Evolutionary conservation across 768 basidiomycete species (phyloP), one percentile per base, ranked within the genome.

Genomic region (Fibroporia radiculosa): DNA sequence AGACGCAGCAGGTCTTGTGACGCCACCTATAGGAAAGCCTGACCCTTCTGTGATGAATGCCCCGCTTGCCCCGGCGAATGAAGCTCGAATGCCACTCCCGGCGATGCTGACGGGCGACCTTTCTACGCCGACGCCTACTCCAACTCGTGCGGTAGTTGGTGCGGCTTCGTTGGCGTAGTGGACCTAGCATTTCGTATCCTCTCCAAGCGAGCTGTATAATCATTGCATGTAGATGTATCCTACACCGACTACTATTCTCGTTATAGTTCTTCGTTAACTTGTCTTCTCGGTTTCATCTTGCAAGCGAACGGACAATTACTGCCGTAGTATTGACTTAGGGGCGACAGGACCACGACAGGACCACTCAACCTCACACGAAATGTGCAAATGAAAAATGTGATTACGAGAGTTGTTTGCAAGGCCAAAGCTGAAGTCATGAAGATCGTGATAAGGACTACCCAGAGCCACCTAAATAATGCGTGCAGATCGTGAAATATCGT

Each of bases 51-150:
- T 51, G 3, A 47, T 53, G 18, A 37, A 40, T 24, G 54, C 54
- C n/a, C 56, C 54, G 13, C 48, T 48, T 4, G 45, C 24, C 3
- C 51, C 54, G 16, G 47, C 47, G 31, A 53, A 55, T 41, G 48
- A 50, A 19, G 14, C 45, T 33, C 44, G 49, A 25, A 47, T 53
- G 42, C 51, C 48, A 26, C 18, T 57, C 8, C 56, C 56, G 3
- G 47, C 56, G 1, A 23, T 52, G 16, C 31, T 57, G 1, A 34
- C 52, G 3, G 52, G 56, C 14, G 38, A 44, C 33, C 51, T 55
- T 22, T 45, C 47, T 7, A 53, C 54, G 11, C 56, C 54, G 16
- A 57, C 56, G 8, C 56, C 56, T 2, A 44, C 48, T 7, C 46
- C 45, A 16, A 19, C 40, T n/a, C n/a, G n/a, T n/a, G n/a, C n/a